Percentiles rank a stretch among this genome's conserved stretches.
phyloP scores from a whole-genome alignment of 805 yeast genomes.

The Danielia reshetovae region DNA sequence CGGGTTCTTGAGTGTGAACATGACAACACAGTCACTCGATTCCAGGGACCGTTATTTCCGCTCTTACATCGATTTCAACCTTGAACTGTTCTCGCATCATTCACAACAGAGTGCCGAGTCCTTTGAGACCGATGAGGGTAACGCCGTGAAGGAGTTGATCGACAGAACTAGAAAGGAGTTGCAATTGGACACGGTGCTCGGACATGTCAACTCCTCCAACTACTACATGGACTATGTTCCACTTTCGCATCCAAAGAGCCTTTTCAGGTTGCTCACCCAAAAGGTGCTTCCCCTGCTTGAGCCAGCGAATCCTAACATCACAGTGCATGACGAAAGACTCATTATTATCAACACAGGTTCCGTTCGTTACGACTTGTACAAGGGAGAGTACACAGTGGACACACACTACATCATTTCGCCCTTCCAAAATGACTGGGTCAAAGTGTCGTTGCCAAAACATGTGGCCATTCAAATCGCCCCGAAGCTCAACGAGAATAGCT shows the following conservation, averaged over 20 bases:
- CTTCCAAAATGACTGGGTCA: slow-evolving; percentile 75
- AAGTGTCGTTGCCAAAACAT: slow-evolving; percentile 52
- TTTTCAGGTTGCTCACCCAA: slow-evolving; percentile 56
- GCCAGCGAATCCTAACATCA: slow-evolving; percentile 17
- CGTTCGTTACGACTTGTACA: slow-evolving; percentile 77
- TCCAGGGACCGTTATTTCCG: slow-evolving; percentile 39
- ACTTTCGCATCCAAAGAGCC: slow-evolving; percentile 41
- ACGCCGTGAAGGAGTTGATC: slow-evolving; percentile 43
- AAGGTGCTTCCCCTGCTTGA: slow-evolving; percentile 49
- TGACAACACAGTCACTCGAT: slow-evolving; percentile 11
- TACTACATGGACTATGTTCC: slow-evolving; percentile 70
- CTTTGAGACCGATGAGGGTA: slow-evolving; percentile 58
- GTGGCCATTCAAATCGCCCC: slow-evolving; percentile 53
- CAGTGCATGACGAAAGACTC: slow-evolving; percentile 27
- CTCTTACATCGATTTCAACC: slow-evolving; percentile 79
- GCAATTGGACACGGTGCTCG: slow-evolving; percentile 52
- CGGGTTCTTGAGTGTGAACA: slow-evolving; percentile 73
- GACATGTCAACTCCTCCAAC: slow-evolving; percentile 56
- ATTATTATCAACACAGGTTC: slow-evolving; percentile 84
- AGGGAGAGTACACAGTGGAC: slow-evolving; percentile 79
- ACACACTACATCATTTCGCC: slow-evolving; percentile 83
- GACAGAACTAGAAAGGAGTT: slow-evolving; percentile 42
- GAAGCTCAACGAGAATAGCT: slow-evolving; percentile 54
- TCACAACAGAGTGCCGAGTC: slow-evolving; percentile 26
- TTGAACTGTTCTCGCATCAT: slow-evolving; percentile 67